Base-by-base conservation (phyloP, 441 rosid species). In the Pelargonium cotyledonis region DNA sequence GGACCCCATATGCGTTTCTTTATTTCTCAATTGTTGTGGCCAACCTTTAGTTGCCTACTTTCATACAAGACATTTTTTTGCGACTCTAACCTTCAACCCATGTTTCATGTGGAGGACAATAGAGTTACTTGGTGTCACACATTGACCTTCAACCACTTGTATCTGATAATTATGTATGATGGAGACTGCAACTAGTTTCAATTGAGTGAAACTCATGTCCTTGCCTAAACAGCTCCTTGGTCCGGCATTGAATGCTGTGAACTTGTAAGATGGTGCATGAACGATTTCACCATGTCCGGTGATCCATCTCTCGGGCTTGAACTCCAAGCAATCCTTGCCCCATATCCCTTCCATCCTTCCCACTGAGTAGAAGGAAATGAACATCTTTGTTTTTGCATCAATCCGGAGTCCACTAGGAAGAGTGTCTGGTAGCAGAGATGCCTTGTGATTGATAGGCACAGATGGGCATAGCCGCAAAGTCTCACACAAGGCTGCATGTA, bases 401-500 rank as follows among this genome's bases (percentile, higher is more conserved):
- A 88, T 73, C 0, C 3, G 65, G 6, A 81, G 81, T 16, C 85
- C 83, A 49, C 83, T 84, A 1, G 94, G 87, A 70, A 88, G 70
- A 58, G 67, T 8, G 29, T 85, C 95, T 8, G 77, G 70, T 15
- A 18, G 61, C 18, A 69, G 14, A 9, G 91, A 74, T 9, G 74
- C 72, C 77, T 80, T 85, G 2, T 81, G 81, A 65, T 82, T 73
- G 71, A 85, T 73, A 15, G 85, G 85, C 26, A 85, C 76, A 0
- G 89, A 84, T 11, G 94, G 94, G 69, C 84, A 80, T 1, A 88
- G 79, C 68, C 94, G 80, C 80, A 83, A 69, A n/a, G 88, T 65
- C 69, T 85, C 92, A 44, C 72, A 77, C 51, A 85, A 47, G 1
- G 84, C 76, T n/a, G 80, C 76, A 29, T 81, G 76, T 8, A 85